Base-by-base conservation (phyloP, 768 basidiomycete genomes). In the Kwoniella sp. region DNA sequence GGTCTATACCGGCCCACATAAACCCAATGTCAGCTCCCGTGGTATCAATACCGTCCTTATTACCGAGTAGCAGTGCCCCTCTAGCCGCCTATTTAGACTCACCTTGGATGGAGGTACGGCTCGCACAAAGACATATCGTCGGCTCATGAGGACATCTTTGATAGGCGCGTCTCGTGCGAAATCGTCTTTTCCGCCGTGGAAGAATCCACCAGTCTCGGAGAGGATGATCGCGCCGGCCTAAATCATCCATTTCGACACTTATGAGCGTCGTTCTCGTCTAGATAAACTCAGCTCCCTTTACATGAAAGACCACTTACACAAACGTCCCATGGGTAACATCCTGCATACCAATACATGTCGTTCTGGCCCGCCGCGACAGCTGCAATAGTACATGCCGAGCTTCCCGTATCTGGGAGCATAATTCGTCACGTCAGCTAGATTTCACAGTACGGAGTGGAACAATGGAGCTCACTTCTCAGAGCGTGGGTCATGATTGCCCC, bases 351-450 rank as follows among this genome's bases (percentile, higher is more conserved):
- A 71, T 92, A 95, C 55, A 93, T 72, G 72, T 95, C 93, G 52
- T 92, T 76, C n/a, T 88, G 88, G 22, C 94, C 94, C 74, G 92
- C 88, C 1, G 93, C 93, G 5, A 94, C 90, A 79, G 90, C 83
- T 2, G 86, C 85, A 21, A 70, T 55, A 24, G 64, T 68, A 56
- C 63, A 68, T 2, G 49, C 64, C 4, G 64, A 61, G 53, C 57
- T 56, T 40, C 64, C 67, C 15, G 58, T 53, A 26, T 30, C 60
- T 59, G 37, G 33, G 1, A 30, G 24, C 5, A 44, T n/a, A n/a
- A n/a, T n/a, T n/a, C n/a, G n/a, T n/a, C n/a, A n/a, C n/a, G n/a
- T n/a, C n/a, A n/a, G n/a, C n/a, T n/a, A n/a, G n/a, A n/a, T n/a
- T n/a, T n/a, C n/a, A n/a, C n/a, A n/a, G n/a, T n/a, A n/a, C n/a